Conservation (phyloP, 768 basidiomycete species). For the Macrolepiota fuliginosa region DNA sequence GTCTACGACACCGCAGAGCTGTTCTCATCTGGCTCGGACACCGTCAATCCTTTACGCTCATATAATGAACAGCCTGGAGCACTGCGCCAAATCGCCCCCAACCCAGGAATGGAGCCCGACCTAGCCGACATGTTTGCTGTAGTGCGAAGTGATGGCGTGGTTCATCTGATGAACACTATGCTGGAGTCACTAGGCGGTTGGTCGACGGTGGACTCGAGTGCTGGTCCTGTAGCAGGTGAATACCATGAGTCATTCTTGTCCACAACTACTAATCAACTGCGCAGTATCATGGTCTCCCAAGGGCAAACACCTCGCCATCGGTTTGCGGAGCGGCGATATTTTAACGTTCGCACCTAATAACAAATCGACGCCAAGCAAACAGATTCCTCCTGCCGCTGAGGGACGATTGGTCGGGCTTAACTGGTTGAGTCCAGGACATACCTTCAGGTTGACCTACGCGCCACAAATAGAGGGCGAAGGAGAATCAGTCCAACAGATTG, state of each 20-base stretch:
- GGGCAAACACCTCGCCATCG: conserved; percentile 81
- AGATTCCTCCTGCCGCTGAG: conserved; percentile 56
- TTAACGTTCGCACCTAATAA: conserved; percentile 61
- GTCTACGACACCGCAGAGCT: conserved; percentile 57
- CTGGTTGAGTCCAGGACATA: conserved; percentile 69
- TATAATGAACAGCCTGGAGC: conserved; percentile 43
- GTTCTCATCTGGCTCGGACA: conserved; percentile 41
- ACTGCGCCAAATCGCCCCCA: conserved; percentile 56
- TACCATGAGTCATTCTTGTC: conserved; percentile 8
- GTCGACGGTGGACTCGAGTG: conserved; percentile 42
- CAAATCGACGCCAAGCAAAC: conserved; percentile 51
- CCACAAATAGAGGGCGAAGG: conserved; percentile 27
- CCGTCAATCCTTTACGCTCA: conserved; percentile 46
- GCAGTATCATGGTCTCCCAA: conserved; percentile 84
- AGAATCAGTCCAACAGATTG: conserved; percentile 41
- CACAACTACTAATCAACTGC: conserved; percentile 11
- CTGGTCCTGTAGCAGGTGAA: conserved; percentile 60
- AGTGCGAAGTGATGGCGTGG: conserved; percentile 41
- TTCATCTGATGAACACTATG: conserved; percentile 59
- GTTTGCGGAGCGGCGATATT: conserved; percentile 67
- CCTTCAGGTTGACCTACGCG: conserved; percentile 65
- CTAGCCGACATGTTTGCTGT: conserved; percentile 60
- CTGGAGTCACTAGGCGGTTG: conserved; percentile 57
- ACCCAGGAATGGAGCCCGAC: conserved; percentile 54
- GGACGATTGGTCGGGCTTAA: conserved; percentile 49